Conservation (phyloP, 768 basidiomycete species). For the Podaxis pistillaris region DNA sequence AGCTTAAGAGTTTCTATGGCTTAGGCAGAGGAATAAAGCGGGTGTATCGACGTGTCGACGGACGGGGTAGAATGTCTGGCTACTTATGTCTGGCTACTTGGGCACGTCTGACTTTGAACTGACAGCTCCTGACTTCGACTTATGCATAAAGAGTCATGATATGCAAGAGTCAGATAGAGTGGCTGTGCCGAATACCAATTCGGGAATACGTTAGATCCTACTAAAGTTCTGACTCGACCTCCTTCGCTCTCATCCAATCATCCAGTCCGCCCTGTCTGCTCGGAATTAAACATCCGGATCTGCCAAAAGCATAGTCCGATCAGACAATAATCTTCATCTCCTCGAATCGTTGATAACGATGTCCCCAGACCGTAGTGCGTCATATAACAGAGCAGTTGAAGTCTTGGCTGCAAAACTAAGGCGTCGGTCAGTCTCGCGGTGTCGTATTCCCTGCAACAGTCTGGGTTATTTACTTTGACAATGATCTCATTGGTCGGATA, state of each 20-base stretch:
- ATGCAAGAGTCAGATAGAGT: not conserved
- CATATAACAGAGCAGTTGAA: constrained; percentile 63
- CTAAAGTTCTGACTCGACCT: not conserved
- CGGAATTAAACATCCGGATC: not conserved
- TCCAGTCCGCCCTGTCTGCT: not conserved
- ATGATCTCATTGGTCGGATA: not conserved
- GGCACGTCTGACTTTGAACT: too few relatives aligned
- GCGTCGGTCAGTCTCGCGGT: constrained; percentile 54
- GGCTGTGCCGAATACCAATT: constrained; percentile 6
- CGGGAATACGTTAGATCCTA: not conserved
- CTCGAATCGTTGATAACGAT: constrained; percentile 30
- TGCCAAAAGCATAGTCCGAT: not conserved
- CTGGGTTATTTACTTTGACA: constrained; percentile 1
- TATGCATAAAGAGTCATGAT: not conserved
- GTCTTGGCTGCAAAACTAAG: constrained; percentile 66
- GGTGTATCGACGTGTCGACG: too few relatives aligned
- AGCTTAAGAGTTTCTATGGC: too few relatives aligned
- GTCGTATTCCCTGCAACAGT: constrained; percentile 8
- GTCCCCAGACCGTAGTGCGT: constrained; percentile 34
- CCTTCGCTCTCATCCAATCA: not conserved
- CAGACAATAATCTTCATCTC: constrained; percentile 4
- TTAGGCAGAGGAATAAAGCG: too few relatives aligned
- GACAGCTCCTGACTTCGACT: too few relatives aligned
- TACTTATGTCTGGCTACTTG: too few relatives aligned
- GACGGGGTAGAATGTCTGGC: too few relatives aligned